Evolutionary conservation across 2,329 filamentous ascomycete genomes (phyloP), one percentile per base, ranked within the genome.

Genomic region (Colletotrichum sp.): DNA sequence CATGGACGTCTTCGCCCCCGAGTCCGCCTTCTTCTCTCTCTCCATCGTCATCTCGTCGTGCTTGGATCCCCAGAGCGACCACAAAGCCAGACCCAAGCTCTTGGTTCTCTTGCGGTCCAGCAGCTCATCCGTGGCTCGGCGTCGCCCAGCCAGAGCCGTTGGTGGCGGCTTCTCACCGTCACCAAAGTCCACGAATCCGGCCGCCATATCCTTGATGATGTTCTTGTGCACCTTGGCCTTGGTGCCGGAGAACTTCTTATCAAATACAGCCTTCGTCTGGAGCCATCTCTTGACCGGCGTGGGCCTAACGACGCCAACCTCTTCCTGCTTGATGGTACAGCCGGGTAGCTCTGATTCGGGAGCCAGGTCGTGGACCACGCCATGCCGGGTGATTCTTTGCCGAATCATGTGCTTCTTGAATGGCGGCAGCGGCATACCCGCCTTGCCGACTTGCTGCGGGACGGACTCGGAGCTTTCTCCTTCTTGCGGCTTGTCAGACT

Each of bases 391-490:
- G 25, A 99, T 93, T 32, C 94, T 90, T 83, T 99, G 96, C 11
- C 97, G 93, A 77, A 99, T 96, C 96, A 99, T 98, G 83, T 98
- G 93, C 76, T 94, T 89, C 69, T 92, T 90, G 84, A 98, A 99
- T 0, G 90, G 86, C 0, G 96, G 96, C 1, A 98, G 86, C 6
- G 95, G 91, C 80, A 98, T 96, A 2, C 96, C 96, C 4, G 96
- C 96, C 82, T 91, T 95, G n/a, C 96, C 96, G 9, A 98, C 90
- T n/a, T 89, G 81, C 25, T 71, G 57, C 9, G 64, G 36, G 7
- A 71, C 74, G 25, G 79, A 79, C 29, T 83, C 76, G 22, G 76
- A 67, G 30, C 78, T 77, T 25, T 75, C 19, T 77, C 77, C n/a
- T 69, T 80, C 76, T 71, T 81, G 80, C 25, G 25, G 80, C 71